Evolutionary conservation across 108 stramenopile species (phyloP).

Genomic region (Cyclostephanos tholiformis): DNA sequence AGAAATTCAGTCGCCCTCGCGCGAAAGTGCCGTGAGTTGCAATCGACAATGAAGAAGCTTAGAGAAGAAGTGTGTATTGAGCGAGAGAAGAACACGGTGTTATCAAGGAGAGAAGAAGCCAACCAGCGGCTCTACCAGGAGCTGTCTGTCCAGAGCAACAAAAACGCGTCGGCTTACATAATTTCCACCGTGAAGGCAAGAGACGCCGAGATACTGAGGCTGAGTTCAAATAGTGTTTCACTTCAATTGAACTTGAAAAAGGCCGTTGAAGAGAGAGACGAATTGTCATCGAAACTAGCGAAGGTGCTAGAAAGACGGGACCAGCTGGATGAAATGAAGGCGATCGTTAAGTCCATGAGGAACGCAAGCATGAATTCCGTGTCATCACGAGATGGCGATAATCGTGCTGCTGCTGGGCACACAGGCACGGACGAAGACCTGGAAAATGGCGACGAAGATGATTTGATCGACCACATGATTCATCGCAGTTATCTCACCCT

Average conservation of each 20-base stretch:
- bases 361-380: not conserved
- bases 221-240: constrained; percentile 17
- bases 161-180: constrained; percentile 41
- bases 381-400: not conserved
- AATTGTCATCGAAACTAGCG: constrained; percentile 16
- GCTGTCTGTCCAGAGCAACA: constrained; percentile 28
- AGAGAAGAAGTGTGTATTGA: constrained; percentile 17
- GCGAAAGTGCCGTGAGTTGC: constrained; percentile 40
- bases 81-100: constrained; percentile 30
- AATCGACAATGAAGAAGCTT: constrained; percentile 8
- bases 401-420: not conserved
- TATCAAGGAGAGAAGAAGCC: constrained; percentile 18
- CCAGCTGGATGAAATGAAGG: constrained; percentile 38
- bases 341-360: constrained; percentile 29
- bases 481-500: constrained; percentile 19
- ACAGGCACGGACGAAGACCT: not conserved
- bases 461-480: constrained; percentile 29
- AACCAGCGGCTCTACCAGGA: constrained; percentile 31
- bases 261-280: constrained; percentile 19
- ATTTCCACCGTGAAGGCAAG: constrained; percentile 32
- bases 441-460: constrained; percentile 18
- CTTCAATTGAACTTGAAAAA: constrained; percentile 16
- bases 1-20: constrained; percentile 44
- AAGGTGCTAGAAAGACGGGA: constrained; percentile 30
- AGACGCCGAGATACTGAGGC: constrained; percentile 31